Percentiles rank a stretch among this genome's conserved stretches.
Evolutionary conservation across 2,329 filamentous ascomycete species (phyloP).

Genomic region (Cladosporium sp.): DNA sequence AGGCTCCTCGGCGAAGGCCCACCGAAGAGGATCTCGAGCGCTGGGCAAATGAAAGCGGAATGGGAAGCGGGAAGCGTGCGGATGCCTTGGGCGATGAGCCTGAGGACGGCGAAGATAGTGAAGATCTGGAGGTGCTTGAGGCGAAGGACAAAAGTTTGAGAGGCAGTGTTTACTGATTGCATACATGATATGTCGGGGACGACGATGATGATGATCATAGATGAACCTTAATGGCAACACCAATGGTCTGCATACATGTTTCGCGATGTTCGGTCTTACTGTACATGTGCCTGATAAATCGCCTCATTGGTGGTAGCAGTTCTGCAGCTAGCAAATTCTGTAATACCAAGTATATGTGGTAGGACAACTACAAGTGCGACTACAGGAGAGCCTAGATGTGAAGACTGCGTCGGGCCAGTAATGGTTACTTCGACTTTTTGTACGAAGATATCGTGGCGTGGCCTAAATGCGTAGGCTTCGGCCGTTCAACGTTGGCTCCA

Average conservation of each 20-base stretch:
- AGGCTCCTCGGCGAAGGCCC: constrained; percentile 49
- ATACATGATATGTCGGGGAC: background rate
- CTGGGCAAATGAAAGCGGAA: constrained; percentile 51
- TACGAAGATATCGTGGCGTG: background rate
- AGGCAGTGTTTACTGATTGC: constrained; percentile 30
- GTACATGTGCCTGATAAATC: background rate
- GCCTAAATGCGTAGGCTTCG: background rate
- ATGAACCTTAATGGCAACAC: background rate
- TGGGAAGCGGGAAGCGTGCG: constrained; percentile 46
- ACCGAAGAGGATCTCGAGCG: constrained; percentile 38
- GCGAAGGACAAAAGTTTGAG: constrained; percentile 31
- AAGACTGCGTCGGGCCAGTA: background rate
- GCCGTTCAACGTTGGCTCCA: background rate
- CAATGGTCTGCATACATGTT: background rate
- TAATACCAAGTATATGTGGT: background rate
- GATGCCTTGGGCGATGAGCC: constrained; percentile 49
- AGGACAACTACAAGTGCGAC: too few relatives aligned
- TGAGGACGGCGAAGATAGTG: constrained; percentile 28
- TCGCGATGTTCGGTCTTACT: background rate
- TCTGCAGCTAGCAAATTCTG: background rate
- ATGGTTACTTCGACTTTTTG: background rate
- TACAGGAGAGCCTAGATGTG: background rate
- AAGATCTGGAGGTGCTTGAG: constrained; percentile 31
- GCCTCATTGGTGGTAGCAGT: background rate
- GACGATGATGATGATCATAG: background rate